Evolutionary conservation across 257 asterid species (phyloP).

Genomic region (Misopates orontium): DNA sequence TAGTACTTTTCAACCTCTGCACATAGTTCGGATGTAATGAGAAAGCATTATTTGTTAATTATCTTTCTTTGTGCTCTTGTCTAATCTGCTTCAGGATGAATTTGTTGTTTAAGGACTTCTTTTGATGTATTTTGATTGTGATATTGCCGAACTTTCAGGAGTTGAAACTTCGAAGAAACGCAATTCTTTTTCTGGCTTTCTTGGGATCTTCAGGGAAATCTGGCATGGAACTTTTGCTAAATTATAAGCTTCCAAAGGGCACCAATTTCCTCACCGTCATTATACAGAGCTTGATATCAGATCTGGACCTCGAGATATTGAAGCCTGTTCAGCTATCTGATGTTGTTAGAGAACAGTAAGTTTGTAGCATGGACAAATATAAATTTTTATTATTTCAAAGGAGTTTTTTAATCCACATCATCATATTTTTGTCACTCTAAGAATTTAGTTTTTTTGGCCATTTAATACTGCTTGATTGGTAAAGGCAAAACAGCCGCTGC

Average conservation of each 20-base stretch:
- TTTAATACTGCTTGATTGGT: too few relatives aligned
- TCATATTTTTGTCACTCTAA: conserved; percentile 4
- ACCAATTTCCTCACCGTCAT: conserved; percentile 57
- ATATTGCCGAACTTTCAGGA: conserved; percentile 54
- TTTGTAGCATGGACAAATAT: conserved; percentile 11
- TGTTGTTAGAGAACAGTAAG: conserved; percentile 66
- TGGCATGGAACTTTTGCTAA: conserved; percentile 65
- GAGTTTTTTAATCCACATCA: neutral
- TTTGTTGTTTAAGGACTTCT: neutral
- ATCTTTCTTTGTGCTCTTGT: neutral
- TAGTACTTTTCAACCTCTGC: conserved; percentile 6
- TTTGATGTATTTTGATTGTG: conserved; percentile 6
- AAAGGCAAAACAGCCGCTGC: too few relatives aligned
- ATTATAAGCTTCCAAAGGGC: conserved; percentile 51
- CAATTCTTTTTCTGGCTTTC: conserved; percentile 77
- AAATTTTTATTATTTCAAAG: conserved; percentile 5
- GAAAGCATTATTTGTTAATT: neutral
- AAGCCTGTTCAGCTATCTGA: conserved; percentile 51
- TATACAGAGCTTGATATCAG: conserved; percentile 63
- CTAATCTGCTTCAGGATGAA: conserved; percentile 9
- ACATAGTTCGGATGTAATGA: neutral
- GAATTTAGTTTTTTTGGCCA: neutral
- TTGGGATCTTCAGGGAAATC: conserved; percentile 70
- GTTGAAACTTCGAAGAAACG: conserved; percentile 80
- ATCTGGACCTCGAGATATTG: conserved; percentile 58